Evolutionary conservation across 2,329 filamentous ascomycete genomes (phyloP), one percentile per base, ranked within the genome.

Genomic region (Exophiala oligosperma): DNA sequence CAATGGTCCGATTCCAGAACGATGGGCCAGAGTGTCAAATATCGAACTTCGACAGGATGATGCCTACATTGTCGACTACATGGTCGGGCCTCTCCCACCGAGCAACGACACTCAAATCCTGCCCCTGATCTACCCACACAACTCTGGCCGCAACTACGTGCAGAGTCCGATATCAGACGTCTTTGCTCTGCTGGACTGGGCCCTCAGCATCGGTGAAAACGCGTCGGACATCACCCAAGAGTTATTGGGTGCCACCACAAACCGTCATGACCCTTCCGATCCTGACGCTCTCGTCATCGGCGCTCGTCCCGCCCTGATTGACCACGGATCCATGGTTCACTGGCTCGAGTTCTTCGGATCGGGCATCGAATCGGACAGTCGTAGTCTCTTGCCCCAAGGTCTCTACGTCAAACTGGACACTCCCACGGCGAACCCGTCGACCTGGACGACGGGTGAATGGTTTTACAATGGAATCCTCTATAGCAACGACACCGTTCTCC

Each of bases 401-500:
- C 58, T 65, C 23, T 73, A 69, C 60, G 69, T 75, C 53, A 70
- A 70, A 46, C 57, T 70, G 21, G 78, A 85, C 60, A 67, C 82
- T 1, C 83, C 79, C 0, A 79, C 80, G 0, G 74, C 79, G 4
- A 77, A 84, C 59, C 76, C 79, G 7, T 71, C 73, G 12, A 70
- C 78, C 37, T 85, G 83, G 83, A 72, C 67, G 12, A 66, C 82
- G 0, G 71, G 75, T 17, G 79, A 78, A 1, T 84, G 81, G 79
- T 76, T 81, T 14, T 84, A 83, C 65, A 78, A 82, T 56, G 76
- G 77, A 46, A 67, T 79, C n/a, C 79, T 79, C 60, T 86, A 84
- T 64, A 67, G 74, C 32, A 77, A 77, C 3, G 79, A 77, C 1
- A 73, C 81, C 17, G 75, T 73, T 3, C 80, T 84, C 67, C 70